Conservation (phyloP, 2,329 filamentous ascomycete species). For the Aspergillus glaucus region DNA sequence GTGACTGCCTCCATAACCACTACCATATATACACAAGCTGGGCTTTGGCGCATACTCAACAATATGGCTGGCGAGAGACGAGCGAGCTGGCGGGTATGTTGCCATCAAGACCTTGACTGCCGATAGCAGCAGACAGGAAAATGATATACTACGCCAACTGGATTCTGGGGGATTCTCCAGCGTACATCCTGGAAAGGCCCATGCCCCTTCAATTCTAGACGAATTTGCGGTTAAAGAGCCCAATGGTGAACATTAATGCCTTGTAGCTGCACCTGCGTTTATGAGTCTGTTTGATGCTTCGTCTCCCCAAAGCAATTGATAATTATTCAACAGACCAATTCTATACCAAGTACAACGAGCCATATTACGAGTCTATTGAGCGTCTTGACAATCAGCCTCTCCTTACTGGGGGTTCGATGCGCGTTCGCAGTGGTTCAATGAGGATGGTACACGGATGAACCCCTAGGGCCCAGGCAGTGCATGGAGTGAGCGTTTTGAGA, state of each 20-base stretch:
- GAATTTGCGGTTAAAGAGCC: constrained; percentile 11
- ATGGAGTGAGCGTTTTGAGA: background rate
- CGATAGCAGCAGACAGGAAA: constrained; percentile 7
- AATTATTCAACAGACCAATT: constrained; percentile 12
- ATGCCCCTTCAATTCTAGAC: constrained; percentile 11
- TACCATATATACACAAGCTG: constrained; percentile 42
- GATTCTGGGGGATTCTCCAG: background rate
- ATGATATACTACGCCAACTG: constrained; percentile 4
- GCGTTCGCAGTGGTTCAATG: constrained; percentile 12
- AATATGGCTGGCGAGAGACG: constrained; percentile 34
- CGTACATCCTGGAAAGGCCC: constrained; percentile 6
- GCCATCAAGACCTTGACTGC: too few species aligned
- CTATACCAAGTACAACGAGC: constrained; percentile 5
- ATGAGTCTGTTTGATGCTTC: constrained; percentile 14
- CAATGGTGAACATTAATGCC: constrained; percentile 16
- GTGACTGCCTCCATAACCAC: constrained; percentile 33
- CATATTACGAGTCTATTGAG: constrained; percentile 8
- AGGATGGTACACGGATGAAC: constrained; percentile 13
- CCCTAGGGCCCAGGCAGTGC: background rate
- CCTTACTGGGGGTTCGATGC: constrained; percentile 12
- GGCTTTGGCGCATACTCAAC: constrained; percentile 41
- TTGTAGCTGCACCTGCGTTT: constrained; percentile 13
- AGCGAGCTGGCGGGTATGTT: too few species aligned
- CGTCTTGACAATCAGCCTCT: constrained; percentile 11
- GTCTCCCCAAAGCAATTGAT: constrained; percentile 11